Conservation (phyloP, 2,329 filamentous ascomycete species). For the Thielaviopsis euricoi region DNA sequence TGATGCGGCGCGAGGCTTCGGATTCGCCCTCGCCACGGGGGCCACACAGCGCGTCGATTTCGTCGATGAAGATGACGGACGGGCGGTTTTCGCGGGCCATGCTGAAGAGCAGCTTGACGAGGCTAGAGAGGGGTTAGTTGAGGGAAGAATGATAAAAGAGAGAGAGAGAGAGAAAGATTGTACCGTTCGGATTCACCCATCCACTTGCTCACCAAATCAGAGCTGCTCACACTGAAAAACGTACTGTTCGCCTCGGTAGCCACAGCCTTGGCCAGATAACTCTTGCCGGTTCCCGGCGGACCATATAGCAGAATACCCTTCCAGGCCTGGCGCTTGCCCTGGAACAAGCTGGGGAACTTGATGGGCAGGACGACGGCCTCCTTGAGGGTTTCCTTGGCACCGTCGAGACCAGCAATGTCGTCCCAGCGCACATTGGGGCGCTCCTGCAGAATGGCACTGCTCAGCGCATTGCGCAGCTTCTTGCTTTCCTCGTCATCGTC, state of each 20-base stretch:
- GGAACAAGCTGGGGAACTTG: constrained; percentile 93
- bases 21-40: constrained; percentile 89
- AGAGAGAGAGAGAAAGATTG: constrained; percentile 12
- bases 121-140: constrained; percentile 30
- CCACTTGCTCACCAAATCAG: constrained; percentile 96
- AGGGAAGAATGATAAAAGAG: constrained; percentile 1
- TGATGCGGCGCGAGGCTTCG: constrained; percentile 92
- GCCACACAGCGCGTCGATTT: constrained; percentile 91
- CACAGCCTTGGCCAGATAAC: constrained; percentile 91
- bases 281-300: constrained; percentile 92
- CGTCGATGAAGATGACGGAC: constrained; percentile 96
- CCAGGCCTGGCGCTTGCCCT: constrained; percentile 93
- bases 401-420: constrained; percentile 87
- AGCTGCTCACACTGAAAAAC: constrained; percentile 96
- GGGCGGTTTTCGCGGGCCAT: constrained; percentile 98
- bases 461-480: constrained; percentile 80
- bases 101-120: constrained; percentile 91
- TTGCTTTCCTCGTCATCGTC: constrained; percentile 82
- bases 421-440: constrained; percentile 97
- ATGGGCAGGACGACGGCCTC: constrained; percentile 96
- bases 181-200: constrained; percentile 99
- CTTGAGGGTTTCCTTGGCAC: constrained; percentile 90
- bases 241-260: constrained; percentile 98
- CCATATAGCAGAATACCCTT: constrained; percentile 95
- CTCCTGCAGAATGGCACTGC: constrained; percentile 84